phyloP scores from a whole-genome alignment of 2,329 filamentous ascomycete genomes.

The Juglanconis oblonga region DNA sequence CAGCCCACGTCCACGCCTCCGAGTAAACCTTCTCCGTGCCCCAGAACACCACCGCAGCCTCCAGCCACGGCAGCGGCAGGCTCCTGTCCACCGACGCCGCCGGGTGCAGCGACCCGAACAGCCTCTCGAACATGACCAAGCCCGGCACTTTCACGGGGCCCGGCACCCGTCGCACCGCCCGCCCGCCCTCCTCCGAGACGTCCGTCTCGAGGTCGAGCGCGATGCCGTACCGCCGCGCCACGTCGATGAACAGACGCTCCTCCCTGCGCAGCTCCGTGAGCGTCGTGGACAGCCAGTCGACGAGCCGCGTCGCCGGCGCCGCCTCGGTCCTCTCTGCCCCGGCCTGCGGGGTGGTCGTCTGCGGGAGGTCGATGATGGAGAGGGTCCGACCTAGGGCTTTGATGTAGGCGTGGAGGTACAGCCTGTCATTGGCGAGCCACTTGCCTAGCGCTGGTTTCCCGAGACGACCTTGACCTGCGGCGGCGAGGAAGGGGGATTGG shows the following conservation, averaged over 20 bases:
- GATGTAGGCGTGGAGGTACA: conserved; percentile 70
- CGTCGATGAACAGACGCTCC: conserved; percentile 64
- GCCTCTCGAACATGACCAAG: conserved; percentile 35
- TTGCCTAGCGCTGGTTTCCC: conserved; percentile 52
- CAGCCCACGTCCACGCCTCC: conserved; percentile 55
- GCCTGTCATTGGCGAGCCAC: conserved; percentile 71
- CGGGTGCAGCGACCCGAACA: conserved; percentile 53
- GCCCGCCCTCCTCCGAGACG: conserved; percentile 9
- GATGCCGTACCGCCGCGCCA: conserved; percentile 58
- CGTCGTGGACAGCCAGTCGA: conserved; percentile 62
- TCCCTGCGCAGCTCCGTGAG: conserved; percentile 66
- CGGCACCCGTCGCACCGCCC: conserved; percentile 19
- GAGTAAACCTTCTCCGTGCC: conserved; percentile 68
- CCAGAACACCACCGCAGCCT: conserved; percentile 72
- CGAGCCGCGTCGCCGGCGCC: conserved; percentile 50
- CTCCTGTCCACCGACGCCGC: conserved; percentile 33
- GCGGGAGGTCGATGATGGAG: conserved; percentile 56
- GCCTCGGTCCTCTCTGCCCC: conserved; percentile 20
- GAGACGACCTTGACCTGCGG: conserved; percentile 61
- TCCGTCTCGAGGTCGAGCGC: conserved; percentile 37
- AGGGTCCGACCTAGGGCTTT: conserved; percentile 65
- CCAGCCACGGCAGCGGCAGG: conserved; percentile 49
- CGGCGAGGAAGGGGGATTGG: conserved; percentile 62
- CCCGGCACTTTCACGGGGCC: conserved; percentile 36
- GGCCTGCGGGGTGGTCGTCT: conserved; percentile 7